Base-by-base conservation (phyloP, 2,329 filamentous ascomycete genomes). In the Lasiodiplodia citricola region DNA sequence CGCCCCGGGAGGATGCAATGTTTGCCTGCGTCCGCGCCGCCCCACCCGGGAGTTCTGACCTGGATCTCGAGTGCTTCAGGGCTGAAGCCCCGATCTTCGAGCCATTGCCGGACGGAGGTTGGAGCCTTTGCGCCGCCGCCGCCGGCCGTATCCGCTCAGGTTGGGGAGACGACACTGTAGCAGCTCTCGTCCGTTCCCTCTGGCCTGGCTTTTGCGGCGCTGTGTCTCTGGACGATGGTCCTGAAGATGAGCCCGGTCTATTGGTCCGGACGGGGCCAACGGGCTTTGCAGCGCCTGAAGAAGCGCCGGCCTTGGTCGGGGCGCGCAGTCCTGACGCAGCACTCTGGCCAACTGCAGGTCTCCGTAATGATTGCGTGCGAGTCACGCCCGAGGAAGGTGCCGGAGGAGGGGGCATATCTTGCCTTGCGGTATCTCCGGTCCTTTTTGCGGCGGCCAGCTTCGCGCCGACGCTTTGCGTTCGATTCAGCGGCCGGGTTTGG, bases 281-380 rank as follows among this genome's bases (percentile, higher is more conserved):
- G 11, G 35, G 11, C 50, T 47, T 66, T 28, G 51, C 21, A 66
- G 37, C 38, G 14, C 50, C 50, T 38, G 63, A 44, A 21, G 63
- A 28, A 7, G 35, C 35, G 16, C 63, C 38, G 18, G 28, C 18
- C 37, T 56, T 56, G n/a, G 25, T 31, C 16, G 63, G 63, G 23
- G 63, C 52, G 25, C 65, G 65, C 54, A 67, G n/a, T 16, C 50
- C n/a, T 57, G 60, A n/a, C 44, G 50, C 41, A 3, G 28, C 18
- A 25, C 18, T 35, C 41, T 50, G 67, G 11, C 52, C 41, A 14
- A n/a, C 38, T 37, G 51, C 35, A 8, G 65, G 65, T 54, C 21
- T 67, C 41, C 65, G 52, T 41, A 51, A n/a, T 44, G 65, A 67
- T 25, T 51, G 67, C 58, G 58, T 52, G 51, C 67, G 67, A 35